Base-by-base conservation (phyloP, 1,284 basidiomycete genomes). In the Papiliotrema nemorosa region DNA sequence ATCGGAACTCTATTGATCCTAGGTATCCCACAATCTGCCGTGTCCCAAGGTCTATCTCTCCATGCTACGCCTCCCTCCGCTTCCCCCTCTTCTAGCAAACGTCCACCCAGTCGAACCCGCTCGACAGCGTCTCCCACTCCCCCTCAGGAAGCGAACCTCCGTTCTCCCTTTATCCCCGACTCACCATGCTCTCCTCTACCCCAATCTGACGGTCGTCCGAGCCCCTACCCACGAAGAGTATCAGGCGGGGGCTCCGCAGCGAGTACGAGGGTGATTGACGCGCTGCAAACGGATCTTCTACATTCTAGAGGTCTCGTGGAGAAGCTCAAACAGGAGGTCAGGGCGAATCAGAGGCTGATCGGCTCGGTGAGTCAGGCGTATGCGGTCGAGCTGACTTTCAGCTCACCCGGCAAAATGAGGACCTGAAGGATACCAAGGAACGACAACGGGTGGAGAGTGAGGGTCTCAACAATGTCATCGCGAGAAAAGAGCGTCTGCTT, bases 331-430 rank as follows among this genome's bases (percentile, higher is more conserved):
- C 52, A 53, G 43, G 70, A 74, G 36, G 50, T 68, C 2, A 57
- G 67, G 41, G 61, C 57, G 36, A 57, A 60, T 45, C 62, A 64
- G 34, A 47, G 67, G 22, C 56, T 69, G 16, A 63, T 72, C 14
- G 64, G 60, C 21, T 60, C 58, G 27, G 70, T 70, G 35, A 52
- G 69, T 60, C 5, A n/a, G 1, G 16, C 2, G 12, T 4, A 20
- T 14, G 26, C n/a, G 10, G 12, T 14, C 25, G 10, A 12, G 42
- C 31, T 44, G 29, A 56, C 24, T 13, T 10, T 10, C 47, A 74
- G 67, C 57, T 75, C 20, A 72, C 71, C 2, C 51, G 71, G n/a
- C 67, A 70, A 50, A 70, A 57, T 18, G 73, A 73, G 41, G 72
- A 73, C 55, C 56, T 73, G 27, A 67, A 69, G 43, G 72, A 74